Evolutionary conservation across 179 eudicot genomes (phyloP).

Genomic region (Gypsophila paniculata): DNA sequence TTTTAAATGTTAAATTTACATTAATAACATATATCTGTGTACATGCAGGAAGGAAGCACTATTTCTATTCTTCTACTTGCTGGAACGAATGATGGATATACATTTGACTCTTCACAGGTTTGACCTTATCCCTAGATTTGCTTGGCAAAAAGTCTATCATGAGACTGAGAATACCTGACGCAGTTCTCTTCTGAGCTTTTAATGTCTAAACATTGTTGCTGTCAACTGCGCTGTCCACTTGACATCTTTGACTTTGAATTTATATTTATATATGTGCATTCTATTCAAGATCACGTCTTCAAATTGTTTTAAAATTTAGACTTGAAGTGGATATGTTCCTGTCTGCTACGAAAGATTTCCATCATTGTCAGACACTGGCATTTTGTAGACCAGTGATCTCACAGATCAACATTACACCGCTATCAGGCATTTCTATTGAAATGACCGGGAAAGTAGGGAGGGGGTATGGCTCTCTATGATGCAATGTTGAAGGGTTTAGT

Average conservation of each 20-base stretch:
- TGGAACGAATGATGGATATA: slow-evolving; percentile 59
- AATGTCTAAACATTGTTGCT: neutral
- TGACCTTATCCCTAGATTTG: slow-evolving; percentile 14
- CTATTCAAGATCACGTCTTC: neutral
- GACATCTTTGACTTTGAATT: neutral
- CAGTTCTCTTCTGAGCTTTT: neutral
- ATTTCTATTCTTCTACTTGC: slow-evolving; percentile 56
- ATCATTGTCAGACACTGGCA: neutral
- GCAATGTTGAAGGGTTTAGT: neutral
- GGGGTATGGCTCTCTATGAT: neutral
- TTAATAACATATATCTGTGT: slow-evolving; percentile 17
- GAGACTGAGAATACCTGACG: slow-evolving; percentile 1
- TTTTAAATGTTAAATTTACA: slow-evolving; percentile 12
- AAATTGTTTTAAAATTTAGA: neutral
- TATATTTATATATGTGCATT: neutral
- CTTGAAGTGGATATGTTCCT: neutral
- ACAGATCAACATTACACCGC: neutral
- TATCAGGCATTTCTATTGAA: neutral
- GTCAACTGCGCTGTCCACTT: neutral
- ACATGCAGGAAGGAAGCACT: slow-evolving; percentile 65
- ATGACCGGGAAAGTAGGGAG: neutral
- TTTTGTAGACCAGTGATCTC: neutral
- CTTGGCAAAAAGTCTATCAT: neutral
- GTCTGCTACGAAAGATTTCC: neutral
- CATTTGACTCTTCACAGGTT: slow-evolving; percentile 77